Evolutionary conservation across 768 basidiomycete species (phyloP), one percentile per base, ranked within the genome.

Genomic region (Pleurotus eryngii): DNA sequence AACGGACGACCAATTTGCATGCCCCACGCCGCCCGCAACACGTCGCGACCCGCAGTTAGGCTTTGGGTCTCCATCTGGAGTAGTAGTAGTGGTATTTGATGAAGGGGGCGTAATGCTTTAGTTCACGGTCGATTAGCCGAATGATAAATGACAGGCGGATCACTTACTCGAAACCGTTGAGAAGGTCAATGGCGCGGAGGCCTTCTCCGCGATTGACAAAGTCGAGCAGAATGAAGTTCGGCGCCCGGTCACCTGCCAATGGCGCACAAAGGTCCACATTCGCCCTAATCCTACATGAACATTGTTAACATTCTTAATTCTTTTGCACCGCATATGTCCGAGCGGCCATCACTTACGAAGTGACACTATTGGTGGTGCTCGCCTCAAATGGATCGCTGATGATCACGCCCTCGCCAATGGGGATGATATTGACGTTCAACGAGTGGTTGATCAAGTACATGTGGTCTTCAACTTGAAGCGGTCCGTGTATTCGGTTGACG

Each of bases 171-270:
- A 66, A 64, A 50, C 76, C 76, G 56, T 81, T 80, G 56, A 81
- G 63, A 59, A 62, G 63, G 51, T 75, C 67, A 5, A 75, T 79
- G 0, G 75, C 73, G 27, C 65, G 61, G 55, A 72, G 63, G 2
- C 74, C 75, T 48, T 77, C 56, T 6, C 80, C 80, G 24, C 75
- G 50, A 61, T 80, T 70, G 35, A 81, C 74, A 57, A 69, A 82
- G 64, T 81, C 80, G 57, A 81, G 65, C 55, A 82, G 69, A 14
- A 82, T 73, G 57, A 79, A 81, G 65, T 75, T 80, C 2, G 80
- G 78, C 3, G 71, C 68, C 5, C 71, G 66, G 4, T 73, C 74
- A 9, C 68, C 71, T 3, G 73, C 68, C 47, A 80, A 69, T 1
- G 69, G 68, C 2, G 70, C 68, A 57, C 81, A 81, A 2, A 76